Percentiles rank a stretch among this genome's conserved stretches.
These are phyloP conservation scores for Ophiocordyceps camponoti-floridani DNA, from an alignment of 2,329 filamentous ascomycete species.

Conservation along the genomic window DNA sequence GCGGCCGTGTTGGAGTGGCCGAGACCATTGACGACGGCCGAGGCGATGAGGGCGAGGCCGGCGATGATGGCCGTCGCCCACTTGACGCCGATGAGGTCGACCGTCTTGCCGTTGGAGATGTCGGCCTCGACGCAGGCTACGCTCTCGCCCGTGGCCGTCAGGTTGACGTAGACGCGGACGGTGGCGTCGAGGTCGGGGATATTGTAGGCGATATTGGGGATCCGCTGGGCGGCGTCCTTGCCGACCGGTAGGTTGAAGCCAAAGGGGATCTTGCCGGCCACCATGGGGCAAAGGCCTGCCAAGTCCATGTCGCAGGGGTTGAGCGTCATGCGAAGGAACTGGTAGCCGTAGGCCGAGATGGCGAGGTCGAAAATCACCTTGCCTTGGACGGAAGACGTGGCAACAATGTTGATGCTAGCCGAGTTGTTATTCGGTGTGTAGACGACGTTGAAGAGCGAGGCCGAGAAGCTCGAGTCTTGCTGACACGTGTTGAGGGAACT, in stretches of 20 bases:
- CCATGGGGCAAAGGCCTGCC: conserved; percentile 78
- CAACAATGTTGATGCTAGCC: conserved; percentile 57
- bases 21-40: conserved; percentile 74
- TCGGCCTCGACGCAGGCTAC: conserved; percentile 78
- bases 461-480: conserved; percentile 68
- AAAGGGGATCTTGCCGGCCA: conserved; percentile 62
- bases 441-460: conserved; percentile 72
- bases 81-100: conserved; percentile 73
- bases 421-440: conserved; percentile 62
- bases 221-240: conserved; percentile 35
- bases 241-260: conserved; percentile 48
- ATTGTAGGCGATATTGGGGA: conserved; percentile 74
- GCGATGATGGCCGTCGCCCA: conserved; percentile 83
- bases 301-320: conserved; percentile 60
- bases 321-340: conserved; percentile 46
- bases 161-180: conserved; percentile 67
- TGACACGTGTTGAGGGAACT: conserved; percentile 75
- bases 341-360: conserved; percentile 69
- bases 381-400: conserved; percentile 66
- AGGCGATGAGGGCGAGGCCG: conserved; percentile 65
- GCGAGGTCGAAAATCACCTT: conserved; percentile 62
- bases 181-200: conserved; percentile 83
- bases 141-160: conserved; percentile 37
- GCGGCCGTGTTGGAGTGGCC: conserved; percentile 89
- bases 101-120: conserved; percentile 82